Base-by-base conservation (phyloP, 1,284 basidiomycete genomes). In the Cutaneotrichosporon sp. region DNA sequence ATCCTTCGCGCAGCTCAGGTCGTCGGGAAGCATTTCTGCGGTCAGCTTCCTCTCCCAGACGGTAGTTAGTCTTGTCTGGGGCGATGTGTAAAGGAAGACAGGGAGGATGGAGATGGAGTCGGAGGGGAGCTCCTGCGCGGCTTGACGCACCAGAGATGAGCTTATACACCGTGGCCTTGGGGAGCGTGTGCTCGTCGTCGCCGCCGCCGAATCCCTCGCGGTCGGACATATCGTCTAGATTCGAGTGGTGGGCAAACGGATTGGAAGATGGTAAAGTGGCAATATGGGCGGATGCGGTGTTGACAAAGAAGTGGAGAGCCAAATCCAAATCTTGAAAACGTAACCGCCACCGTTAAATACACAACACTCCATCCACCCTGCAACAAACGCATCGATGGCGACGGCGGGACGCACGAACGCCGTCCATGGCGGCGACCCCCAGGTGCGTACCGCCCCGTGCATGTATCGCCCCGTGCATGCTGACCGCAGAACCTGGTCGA, bases 81-180 rank as follows among this genome's bases (percentile, higher is more conserved):
- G n/a, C n/a, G n/a, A n/a, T n/a, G n/a, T n/a, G n/a, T n/a, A n/a
- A n/a, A n/a, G n/a, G n/a, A n/a, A n/a, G n/a, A n/a, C n/a, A n/a
- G n/a, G n/a, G n/a, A n/a, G n/a, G n/a, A n/a, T n/a, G n/a, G n/a
- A n/a, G n/a, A n/a, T n/a, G n/a, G 29, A 9, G 29, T 31, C 29
- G 29, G 29, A 31, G 29, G 29, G 29, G 29, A 31, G n/a, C n/a
- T n/a, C n/a, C n/a, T n/a, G n/a, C n/a, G n/a, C n/a, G n/a, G n/a
- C n/a, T n/a, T n/a, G n/a, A 61, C 72, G 69, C 70, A 90, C 93
- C 93, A 66, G 84, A 80, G 65, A 98, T 96, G 82, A 97, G 88
- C 79, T 98, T 98, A 60, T 90, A 84, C 25, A 98, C 91, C 1
- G 94, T 98, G 12, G 96, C 96, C 74, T 97, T 96, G 26, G 94